These are phyloP conservation scores for Pleurotus pulmonarius DNA, from an alignment of 768 basidiomycete species.

Conservation along the genomic window DNA sequence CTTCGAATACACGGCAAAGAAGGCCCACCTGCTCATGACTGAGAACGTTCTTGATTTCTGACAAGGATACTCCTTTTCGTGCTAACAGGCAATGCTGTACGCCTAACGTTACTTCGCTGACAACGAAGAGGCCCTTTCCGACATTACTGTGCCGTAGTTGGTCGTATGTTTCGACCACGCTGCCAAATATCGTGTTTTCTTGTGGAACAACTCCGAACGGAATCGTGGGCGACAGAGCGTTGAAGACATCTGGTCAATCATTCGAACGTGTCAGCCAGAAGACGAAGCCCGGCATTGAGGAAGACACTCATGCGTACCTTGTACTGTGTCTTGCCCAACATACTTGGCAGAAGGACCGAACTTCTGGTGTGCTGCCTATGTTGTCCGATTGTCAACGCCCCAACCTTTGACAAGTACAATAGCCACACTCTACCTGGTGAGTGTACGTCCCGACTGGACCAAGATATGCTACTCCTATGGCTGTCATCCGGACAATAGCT, in stretches of 20 bases:
- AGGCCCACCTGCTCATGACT: constrained; percentile 75
- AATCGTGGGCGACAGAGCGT: constrained; percentile 38
- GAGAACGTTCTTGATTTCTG: constrained; percentile 54
- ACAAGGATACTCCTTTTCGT: constrained; percentile 50
- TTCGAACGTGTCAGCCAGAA: background rate
- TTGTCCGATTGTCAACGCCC: background rate
- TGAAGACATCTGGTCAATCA: constrained; percentile 50
- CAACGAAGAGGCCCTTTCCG: constrained; percentile 38
- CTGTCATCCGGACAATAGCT: background rate
- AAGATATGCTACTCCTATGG: constrained; percentile 36
- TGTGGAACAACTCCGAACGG: constrained; percentile 70
- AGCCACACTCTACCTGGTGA: constrained; percentile 39
- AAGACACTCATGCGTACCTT: constrained; percentile 22
- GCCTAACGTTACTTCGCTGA: constrained; percentile 54
- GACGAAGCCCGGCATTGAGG: background rate
- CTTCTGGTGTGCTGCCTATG: constrained; percentile 41
- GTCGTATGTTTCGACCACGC: constrained; percentile 74
- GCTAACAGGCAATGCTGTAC: constrained; percentile 70
- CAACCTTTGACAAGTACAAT: too few species aligned
- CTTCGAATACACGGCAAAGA: background rate
- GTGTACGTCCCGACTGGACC: constrained; percentile 59
- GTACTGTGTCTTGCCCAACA: constrained; percentile 33
- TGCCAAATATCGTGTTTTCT: constrained; percentile 76
- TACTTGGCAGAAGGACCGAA: constrained; percentile 47
- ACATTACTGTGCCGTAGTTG: constrained; percentile 42